Evolutionary conservation across 345 rosid species (phyloP).

Genomic region (Moringa oleifera): DNA sequence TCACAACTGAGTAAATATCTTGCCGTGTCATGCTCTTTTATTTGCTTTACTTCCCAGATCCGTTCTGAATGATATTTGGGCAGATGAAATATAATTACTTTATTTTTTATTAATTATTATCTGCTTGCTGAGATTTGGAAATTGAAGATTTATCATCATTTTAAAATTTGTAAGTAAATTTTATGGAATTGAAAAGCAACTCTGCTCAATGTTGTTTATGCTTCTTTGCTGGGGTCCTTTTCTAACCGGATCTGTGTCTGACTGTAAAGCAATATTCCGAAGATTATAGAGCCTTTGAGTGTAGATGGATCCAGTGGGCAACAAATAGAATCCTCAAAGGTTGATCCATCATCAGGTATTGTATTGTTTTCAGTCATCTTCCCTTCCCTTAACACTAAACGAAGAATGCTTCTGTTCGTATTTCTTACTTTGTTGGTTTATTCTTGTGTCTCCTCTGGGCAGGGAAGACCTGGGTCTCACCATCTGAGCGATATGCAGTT

Average conservation of each 20-base stretch:
- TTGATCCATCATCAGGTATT: slow-evolving; percentile 71
- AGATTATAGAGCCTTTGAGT: slow-evolving; percentile 68
- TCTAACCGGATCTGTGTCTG: slow-evolving; percentile 6
- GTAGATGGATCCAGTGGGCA: slow-evolving; percentile 79
- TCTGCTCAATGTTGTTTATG: not conserved
- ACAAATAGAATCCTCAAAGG: slow-evolving; percentile 56
- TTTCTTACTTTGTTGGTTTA: not conserved
- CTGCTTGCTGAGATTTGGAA: too few relatives aligned
- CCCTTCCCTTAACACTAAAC: not conserved
- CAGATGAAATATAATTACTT: too few relatives aligned
- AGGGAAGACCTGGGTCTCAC: slow-evolving; percentile 90
- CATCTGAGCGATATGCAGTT: slow-evolving; percentile 84
- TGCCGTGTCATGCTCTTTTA: not conserved
- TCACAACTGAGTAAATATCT: slow-evolving; percentile 4
- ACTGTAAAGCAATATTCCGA: slow-evolving; percentile 55
- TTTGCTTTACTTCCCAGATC: not conserved
- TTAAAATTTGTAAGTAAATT: too few relatives aligned
- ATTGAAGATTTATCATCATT: too few relatives aligned
- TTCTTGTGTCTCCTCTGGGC: slow-evolving; percentile 11
- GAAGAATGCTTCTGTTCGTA: not conserved
- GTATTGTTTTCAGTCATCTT: not conserved
- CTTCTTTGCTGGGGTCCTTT: too few relatives aligned
- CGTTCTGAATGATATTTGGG: not conserved
- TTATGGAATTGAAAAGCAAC: not conserved
- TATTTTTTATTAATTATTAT: too few relatives aligned